Evolutionary conservation across 1,284 basidiomycete species (phyloP).

Genomic region (Neonothopanus nambi): DNA sequence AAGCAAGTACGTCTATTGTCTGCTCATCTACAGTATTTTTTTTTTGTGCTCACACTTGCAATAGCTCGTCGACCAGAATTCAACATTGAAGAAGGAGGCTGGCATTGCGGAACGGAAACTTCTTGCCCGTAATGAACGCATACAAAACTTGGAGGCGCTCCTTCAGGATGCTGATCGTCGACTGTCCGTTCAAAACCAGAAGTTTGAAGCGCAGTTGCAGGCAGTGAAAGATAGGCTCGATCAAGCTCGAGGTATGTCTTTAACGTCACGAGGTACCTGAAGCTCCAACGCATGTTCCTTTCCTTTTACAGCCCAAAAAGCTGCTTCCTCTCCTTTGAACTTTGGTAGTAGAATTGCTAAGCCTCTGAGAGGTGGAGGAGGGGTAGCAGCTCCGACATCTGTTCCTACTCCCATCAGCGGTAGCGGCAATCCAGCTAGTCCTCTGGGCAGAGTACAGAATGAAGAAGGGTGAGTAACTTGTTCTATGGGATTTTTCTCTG

Average conservation of each 20-base stretch:
- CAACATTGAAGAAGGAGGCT: conserved; percentile 95
- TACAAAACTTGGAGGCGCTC: conserved; percentile 91
- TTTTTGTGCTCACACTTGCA: conserved; percentile 8
- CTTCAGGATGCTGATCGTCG: conserved; percentile 93
- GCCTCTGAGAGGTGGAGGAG: conserved; percentile 89
- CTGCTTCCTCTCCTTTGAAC: conserved; percentile 69
- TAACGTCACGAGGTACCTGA: not conserved
- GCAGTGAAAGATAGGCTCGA: conserved; percentile 90
- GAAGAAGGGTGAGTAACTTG: conserved; percentile 69
- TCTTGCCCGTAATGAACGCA: conserved; percentile 94
- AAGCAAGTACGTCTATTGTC: conserved; percentile 70
- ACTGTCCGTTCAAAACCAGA: conserved; percentile 89
- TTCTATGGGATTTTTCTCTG: conserved; percentile 25
- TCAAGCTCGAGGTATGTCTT: conserved; percentile 80
- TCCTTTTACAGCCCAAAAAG: conserved; percentile 68
- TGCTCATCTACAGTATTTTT: not conserved
- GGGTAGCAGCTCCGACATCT: conserved; percentile 45
- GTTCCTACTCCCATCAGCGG: conserved; percentile 46
- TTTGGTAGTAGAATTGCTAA: conserved; percentile 93
- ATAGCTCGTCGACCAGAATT: conserved; percentile 98
- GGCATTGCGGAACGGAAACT: conserved; percentile 97
- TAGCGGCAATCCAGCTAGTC: conserved; percentile 48
- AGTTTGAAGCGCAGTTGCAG: conserved; percentile 91
- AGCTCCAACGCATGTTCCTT: not conserved
- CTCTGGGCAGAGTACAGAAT: conserved; percentile 71